Evolutionary conservation across 2,329 filamentous ascomycete species (phyloP).

Genomic region (Dryadomyces quercus-mongolicae): DNA sequence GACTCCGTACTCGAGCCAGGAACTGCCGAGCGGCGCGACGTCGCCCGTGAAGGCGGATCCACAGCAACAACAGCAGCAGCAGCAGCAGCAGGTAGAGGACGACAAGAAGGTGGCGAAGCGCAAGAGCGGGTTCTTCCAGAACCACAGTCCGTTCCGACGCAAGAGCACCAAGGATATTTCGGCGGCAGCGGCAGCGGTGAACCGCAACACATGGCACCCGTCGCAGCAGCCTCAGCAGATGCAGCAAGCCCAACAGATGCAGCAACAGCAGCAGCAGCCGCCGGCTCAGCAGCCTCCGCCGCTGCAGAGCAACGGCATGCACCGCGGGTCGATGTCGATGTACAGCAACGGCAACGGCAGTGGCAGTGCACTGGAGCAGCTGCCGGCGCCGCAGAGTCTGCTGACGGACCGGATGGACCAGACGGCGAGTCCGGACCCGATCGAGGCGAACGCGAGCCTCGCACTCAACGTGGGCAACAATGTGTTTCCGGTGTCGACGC

Average conservation of each 20-base stretch:
- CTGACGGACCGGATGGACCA: conserved; percentile 22
- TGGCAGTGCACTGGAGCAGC: not conserved
- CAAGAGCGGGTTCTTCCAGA: conserved; percentile 83
- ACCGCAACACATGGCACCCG: conserved; percentile 49
- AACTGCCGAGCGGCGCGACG: conserved; percentile 59
- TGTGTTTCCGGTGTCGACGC: conserved; percentile 81
- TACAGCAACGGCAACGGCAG: not conserved
- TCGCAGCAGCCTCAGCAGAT: conserved; percentile 11
- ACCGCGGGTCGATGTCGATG: not conserved
- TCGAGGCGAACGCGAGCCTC: conserved; percentile 83
- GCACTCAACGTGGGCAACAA: conserved; percentile 93
- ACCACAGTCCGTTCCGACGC: conserved; percentile 80
- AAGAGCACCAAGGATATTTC: conserved; percentile 72
- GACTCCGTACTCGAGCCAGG: conserved; percentile 78
- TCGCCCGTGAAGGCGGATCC: conserved; percentile 59
- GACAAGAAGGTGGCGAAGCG: conserved; percentile 58
- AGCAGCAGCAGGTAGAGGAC: conserved; percentile 21
- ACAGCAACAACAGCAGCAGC: not conserved
- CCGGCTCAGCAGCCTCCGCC: not conserved
- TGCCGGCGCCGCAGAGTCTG: conserved; percentile 21
- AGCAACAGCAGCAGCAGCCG: conserved; percentile 4
- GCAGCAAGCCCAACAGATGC: conserved; percentile 7
- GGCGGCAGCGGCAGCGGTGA: conserved; percentile 21
- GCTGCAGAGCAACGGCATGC: too few species aligned
- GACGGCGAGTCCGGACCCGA: conserved; percentile 63